Evolutionary conservation across 78 protist species (phyloP), one percentile per base, ranked within the genome.

Genomic region (Dictyostelium capitatum): DNA sequence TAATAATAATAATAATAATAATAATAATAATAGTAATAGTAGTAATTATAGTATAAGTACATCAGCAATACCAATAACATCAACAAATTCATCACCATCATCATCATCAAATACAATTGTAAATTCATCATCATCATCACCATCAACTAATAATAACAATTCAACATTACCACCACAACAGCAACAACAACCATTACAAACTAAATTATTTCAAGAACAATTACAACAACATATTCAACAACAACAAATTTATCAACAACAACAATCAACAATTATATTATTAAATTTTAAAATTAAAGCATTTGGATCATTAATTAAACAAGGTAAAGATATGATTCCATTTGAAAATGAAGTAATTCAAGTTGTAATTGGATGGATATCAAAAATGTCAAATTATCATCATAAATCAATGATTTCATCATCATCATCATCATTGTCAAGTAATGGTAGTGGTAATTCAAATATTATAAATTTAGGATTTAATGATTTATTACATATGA

Each of bases 281-380:
- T 73, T 47, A n/a, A n/a, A 17, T 30, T 54, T 20, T 30, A 79
- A 54, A 43, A 79, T 79, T 2, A 79, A 79, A 79, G 93, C 93
- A 47, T 51, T 87, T 17, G 53, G 83, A 23, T 77, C 84, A 28
- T 37, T 87, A 20, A 25, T 77, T 11, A 56, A 47, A 64, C 54
- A 65, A 15, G 93, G 83, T 14, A 77, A 72, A 15, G 93, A 87
- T 64, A 87, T 87, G 20, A 46, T 51, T 48, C 93, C 93, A 25
- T 87, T 87, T 87, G 93, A 87, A 54, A 46, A 54, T 15, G 46
- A 75, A 4, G 80, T 87, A 4, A 51, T 65, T 30, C 83, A 87
- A 19, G 23, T 77, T 0, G 67, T 87, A 1, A 65, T 87, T 10
- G n/a, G 48, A 11, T 87, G 83, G 83, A 28, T 87, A 19, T 77